A percentile compares a stretch with the other conserved stretches of the same genome.
phyloP scores from a whole-genome alignment of 495 filamentous ascomycete species.

The Friedmanniomyces simplex region DNA sequence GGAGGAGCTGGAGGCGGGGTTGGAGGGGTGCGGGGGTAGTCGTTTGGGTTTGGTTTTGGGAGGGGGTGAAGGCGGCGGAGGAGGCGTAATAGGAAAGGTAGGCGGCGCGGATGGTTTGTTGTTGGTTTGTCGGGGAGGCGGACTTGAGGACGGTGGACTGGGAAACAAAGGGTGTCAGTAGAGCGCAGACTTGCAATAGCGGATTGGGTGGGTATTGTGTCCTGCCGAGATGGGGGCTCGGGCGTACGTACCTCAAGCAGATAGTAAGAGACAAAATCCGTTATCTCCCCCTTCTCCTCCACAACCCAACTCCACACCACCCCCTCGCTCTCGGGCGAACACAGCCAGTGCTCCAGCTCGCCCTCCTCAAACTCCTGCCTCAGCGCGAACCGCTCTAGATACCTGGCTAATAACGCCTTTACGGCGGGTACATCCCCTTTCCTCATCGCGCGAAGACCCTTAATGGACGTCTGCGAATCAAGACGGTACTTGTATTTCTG shows the following conservation, averaged over 20 bases:
- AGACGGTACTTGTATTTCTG: constrained; percentile 73
- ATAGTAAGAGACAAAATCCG: constrained; percentile 96
- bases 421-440: constrained; percentile 72
- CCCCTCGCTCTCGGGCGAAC: constrained; percentile 51
- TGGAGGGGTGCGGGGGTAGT: too few species aligned
- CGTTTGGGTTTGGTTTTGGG: constrained; percentile 37
- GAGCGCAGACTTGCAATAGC: not conserved
- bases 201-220: too few species aligned
- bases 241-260: constrained; percentile 59
- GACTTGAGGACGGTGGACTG: constrained; percentile 60
- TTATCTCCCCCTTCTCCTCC: constrained; percentile 73
- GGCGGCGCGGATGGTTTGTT: constrained; percentile 73
- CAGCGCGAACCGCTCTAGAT: constrained; percentile 68
- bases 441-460: constrained; percentile 70
- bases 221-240: too few species aligned
- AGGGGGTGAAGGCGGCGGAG: constrained; percentile 59
- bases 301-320: constrained; percentile 89
- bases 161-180: not conserved
- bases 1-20: constrained; percentile 59
- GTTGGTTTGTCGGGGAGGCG: constrained; percentile 37
- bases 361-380: constrained; percentile 69
- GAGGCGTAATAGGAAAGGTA: constrained; percentile 96
- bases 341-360: constrained; percentile 80
- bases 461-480: constrained; percentile 54
- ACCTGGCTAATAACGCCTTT: constrained; percentile 61